Evolutionary conservation across 345 rosid species (phyloP).

Genomic region (Lumnitzera racemosa): DNA sequence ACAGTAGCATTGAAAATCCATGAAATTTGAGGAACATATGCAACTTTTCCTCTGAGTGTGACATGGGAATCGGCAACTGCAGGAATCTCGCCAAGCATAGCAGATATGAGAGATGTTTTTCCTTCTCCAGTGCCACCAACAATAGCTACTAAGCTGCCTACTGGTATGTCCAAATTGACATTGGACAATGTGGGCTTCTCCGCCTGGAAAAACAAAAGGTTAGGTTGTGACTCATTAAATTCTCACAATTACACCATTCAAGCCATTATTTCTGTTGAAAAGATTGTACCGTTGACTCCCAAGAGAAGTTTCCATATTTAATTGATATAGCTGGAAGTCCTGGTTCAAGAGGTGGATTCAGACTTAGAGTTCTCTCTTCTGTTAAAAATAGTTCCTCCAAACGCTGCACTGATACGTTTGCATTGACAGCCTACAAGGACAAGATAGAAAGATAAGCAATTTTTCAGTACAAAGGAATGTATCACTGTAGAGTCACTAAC

Average conservation of each 20-base stretch:
- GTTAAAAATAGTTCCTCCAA: constrained; percentile 74
- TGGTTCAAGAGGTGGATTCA: constrained; percentile 73
- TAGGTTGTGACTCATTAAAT: too few species aligned
- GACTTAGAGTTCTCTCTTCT: constrained; percentile 70
- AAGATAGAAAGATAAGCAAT: constrained; percentile 4
- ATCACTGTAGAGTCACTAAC: not conserved
- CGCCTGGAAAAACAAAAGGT: constrained; percentile 25
- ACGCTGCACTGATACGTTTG: constrained; percentile 86
- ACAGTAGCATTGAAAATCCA: constrained; percentile 99
- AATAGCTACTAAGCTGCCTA: constrained; percentile 77
- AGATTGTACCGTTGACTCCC: constrained; percentile 72
- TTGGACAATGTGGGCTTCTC: constrained; percentile 56
- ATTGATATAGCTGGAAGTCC: constrained; percentile 76
- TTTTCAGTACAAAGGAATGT: constrained; percentile 3
- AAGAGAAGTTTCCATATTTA: constrained; percentile 71
- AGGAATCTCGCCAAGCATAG: constrained; percentile 93
- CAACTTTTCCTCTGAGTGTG: constrained; percentile 73
- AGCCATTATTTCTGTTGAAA: too few species aligned
- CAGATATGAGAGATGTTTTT: constrained; percentile 87
- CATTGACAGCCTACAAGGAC: constrained; percentile 69
- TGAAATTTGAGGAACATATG: constrained; percentile 94
- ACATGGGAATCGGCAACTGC: constrained; percentile 39
- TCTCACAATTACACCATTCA: too few species aligned
- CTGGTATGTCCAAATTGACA: constrained; percentile 69
- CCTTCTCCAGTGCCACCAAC: constrained; percentile 99